Base-by-base conservation (phyloP, 2,329 filamentous ascomycete genomes). In the Hortaea werneckii region DNA sequence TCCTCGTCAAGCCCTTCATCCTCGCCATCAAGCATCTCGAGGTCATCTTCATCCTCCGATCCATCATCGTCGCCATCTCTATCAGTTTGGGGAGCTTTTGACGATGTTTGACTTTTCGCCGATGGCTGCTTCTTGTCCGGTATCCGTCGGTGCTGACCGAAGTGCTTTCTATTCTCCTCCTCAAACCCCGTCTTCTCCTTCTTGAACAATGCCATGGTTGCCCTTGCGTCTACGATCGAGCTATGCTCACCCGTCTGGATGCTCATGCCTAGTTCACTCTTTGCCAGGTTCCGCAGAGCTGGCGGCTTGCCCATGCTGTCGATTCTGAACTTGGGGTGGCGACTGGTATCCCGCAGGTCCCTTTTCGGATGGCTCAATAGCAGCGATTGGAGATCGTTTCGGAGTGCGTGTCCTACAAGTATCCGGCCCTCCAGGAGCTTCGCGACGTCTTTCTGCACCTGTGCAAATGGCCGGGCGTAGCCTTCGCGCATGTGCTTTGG, bases 201-300 rank as follows among this genome's bases (percentile, higher is more conserved):
- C 50, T 85, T 76, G 60, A 94, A 96, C 37, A 98, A 69, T 46
- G 90, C 69, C 88, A 98, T 96, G 0, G 88, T 83, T 5, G 86
- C 87, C 54, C 87, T 74, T 1, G 92, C 92, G 71, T 98, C 92
- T 58, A 82, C 79, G 45, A 82, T 70, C 57, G 74, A 78, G 44
- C 73, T 77, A 67, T 82, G 79, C 50, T 75, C 73, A 1, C 77
- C 77, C 4, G 67, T 69, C 58, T 82, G 79, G 28, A 82, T 81
- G 47, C 74, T 72, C 45, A 79, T 58, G 0, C 78, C 79, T 32
- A 82, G 56, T 45, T 79, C 65, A 53, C 76, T 73, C 48, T 71
- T 71, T 13, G 76, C 77, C 47, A 82, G 56, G 45, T 76, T 67
- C 61, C 78, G 77, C 55, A 92, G 61, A 5, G 79, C 78, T 3